Conservation (phyloP, 2,329 filamentous ascomycete genomes). For the Trichoderma semiorbis region DNA sequence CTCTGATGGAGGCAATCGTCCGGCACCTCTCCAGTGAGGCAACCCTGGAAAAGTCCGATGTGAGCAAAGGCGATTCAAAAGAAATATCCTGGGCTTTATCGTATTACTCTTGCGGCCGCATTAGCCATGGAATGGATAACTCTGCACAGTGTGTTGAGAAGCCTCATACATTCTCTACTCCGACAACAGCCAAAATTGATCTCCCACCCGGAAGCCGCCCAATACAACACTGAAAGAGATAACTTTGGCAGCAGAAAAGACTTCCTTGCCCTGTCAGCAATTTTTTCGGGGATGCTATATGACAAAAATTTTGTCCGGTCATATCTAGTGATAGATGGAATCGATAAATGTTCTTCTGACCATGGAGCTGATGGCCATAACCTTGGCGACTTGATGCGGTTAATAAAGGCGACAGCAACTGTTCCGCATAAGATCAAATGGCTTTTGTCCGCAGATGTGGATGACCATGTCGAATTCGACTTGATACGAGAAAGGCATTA, state of each 20-base stretch:
- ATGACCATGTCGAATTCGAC: rapidly evolving
- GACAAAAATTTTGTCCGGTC: background rate
- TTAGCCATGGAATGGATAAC: background rate
- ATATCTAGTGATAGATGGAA: background rate
- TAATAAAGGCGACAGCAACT: background rate
- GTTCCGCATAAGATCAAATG: background rate
- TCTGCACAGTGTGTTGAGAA: background rate
- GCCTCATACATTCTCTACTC: background rate
- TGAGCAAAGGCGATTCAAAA: background rate
- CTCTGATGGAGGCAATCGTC: background rate
- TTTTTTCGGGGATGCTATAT: background rate
- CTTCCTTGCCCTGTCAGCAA: background rate
- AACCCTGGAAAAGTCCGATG: background rate
- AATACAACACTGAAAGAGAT: rapidly evolving
- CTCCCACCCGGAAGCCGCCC: background rate
- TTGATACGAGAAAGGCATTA: background rate
- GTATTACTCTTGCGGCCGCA: background rate
- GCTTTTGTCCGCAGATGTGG: background rate
- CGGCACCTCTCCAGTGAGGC: rapidly evolving
- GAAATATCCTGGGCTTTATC: background rate
- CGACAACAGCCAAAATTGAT: background rate
- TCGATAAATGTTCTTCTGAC: background rate
- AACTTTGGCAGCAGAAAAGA: background rate
- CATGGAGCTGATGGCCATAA: background rate
- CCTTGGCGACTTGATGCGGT: background rate